These are phyloP conservation scores for Chara braunii DNA, from an alignment of 139 green algal species.

Conservation along the genomic window DNA sequence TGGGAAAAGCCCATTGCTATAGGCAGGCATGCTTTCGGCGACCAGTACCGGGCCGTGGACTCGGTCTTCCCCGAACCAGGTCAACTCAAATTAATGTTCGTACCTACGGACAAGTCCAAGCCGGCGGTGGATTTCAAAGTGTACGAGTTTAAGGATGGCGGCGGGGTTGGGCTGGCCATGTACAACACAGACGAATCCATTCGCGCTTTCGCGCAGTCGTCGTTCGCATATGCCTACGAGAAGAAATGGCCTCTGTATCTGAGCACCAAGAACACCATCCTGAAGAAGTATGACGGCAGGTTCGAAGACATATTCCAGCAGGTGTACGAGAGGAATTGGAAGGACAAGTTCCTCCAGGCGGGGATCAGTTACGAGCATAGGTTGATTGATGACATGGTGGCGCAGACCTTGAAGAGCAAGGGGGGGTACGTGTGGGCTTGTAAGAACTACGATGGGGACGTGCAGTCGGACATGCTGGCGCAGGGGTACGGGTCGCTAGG, in stretches of 20 bases:
- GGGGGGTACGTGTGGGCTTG: conserved; percentile 95
- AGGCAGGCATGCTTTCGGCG: conserved; percentile 81
- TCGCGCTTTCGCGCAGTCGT: conserved; percentile 78
- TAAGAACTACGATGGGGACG: conserved; percentile 97
- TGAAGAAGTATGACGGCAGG: conserved; percentile 89
- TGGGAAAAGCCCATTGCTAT: conserved; percentile 38
- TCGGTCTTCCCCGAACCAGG: conserved; percentile 59
- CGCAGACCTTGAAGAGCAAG: conserved; percentile 79
- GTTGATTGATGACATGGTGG: conserved; percentile 97
- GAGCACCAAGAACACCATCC: conserved; percentile 97
- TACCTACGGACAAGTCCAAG: neutral
- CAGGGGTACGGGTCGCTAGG: conserved; percentile 89
- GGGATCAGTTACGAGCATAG: conserved; percentile 95
- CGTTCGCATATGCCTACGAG: conserved; percentile 80
- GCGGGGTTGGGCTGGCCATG: conserved; percentile 73
- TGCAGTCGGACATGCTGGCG: conserved; percentile 80
- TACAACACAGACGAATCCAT: conserved; percentile 96
- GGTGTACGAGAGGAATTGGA: conserved; percentile 59
- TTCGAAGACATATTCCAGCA: conserved; percentile 46
- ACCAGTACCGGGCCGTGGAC: conserved; percentile 94
- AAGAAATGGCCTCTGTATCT: conserved; percentile 82
- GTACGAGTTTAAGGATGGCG: conserved; percentile 59
- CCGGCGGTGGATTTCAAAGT: conserved; percentile 52
- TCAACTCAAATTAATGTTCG: conserved; percentile 70
- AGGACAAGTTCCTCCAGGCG: conserved; percentile 66